Base-by-base conservation (phyloP, 352 stramenopile genomes). In the Phytophthora kernoviae region DNA sequence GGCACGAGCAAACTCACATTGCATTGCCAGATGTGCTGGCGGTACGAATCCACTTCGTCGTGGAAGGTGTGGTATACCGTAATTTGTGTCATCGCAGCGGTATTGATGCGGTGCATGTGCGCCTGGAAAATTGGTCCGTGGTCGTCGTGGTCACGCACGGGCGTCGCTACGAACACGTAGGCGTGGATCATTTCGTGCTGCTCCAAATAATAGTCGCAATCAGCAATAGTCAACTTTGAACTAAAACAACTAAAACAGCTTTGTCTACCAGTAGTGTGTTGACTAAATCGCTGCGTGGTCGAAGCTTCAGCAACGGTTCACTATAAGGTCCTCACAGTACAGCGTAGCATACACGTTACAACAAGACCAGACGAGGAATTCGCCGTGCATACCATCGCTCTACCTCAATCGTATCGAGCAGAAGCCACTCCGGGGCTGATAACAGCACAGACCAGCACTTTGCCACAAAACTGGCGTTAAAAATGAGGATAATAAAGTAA, bases 121-220 rank as follows among this genome's bases (percentile, higher is more conserved):
- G 62, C 76, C 60, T 95, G 86, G 50, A 94, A 96, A 2, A 90
- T 46, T 1, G 86, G 74, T 7, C 89, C 89, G 54, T 97, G 89
- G 64, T 95, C 87, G 45, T 94, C 85, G 30, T 90, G 87, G 61
- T 96, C 89, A 10, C 82, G 77, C 47, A 92, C 73, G 18, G 77
- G 70, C 18, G 78, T 91, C 34, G 71, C 88, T 21, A 96, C 79
- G 41, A 97, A 97, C 40, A 96, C 70, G 60, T 79, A 97, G 15
- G 89, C 89, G 65, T 97, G 89, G 52, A 97, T 94, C 87, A 96
- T 96, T 57, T 97, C 89, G 54, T 97, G 89, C 83, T 94, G 56
- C 18, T 17, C 17, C 24, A 43, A 39, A 59, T 11, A 58, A 43
- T 8, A 53, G 14, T n/a, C 24, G 9, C 44, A 50, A 24, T 22